Evolutionary conservation across 2,329 filamentous ascomycete species (phyloP).

Genomic region (Alternaria solani): DNA sequence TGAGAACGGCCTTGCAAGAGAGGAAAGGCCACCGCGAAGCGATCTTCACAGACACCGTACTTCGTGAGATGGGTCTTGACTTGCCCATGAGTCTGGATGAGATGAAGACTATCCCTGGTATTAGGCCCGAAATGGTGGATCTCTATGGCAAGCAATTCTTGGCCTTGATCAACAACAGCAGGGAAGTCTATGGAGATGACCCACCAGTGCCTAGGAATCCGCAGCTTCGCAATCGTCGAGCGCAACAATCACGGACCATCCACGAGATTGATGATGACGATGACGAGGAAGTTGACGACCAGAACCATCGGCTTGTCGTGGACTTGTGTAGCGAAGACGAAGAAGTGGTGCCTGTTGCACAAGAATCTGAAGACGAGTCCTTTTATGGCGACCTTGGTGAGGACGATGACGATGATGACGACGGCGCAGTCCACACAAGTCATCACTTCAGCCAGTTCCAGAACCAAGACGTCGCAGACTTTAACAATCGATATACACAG

Average conservation of each 20-base stretch:
- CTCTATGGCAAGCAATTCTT: conserved; percentile 69
- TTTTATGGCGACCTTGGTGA: conserved; percentile 33
- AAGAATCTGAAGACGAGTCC: conserved; percentile 30
- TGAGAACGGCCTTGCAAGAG: conserved; percentile 70
- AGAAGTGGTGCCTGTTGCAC: conserved; percentile 21
- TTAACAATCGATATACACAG: conserved; percentile 39
- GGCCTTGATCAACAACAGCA: conserved; percentile 59
- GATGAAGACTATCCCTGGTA: conserved; percentile 70
- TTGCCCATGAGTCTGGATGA: conserved; percentile 69
- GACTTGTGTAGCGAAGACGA: conserved; percentile 52
- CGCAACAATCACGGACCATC: conserved; percentile 26
- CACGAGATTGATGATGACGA: conserved; percentile 48
- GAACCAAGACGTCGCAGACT: conserved; percentile 41
- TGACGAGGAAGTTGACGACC: conserved; percentile 55
- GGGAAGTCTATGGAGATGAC: conserved; percentile 31
- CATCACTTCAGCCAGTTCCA: conserved; percentile 39
- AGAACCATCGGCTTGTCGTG: conserved; percentile 60
- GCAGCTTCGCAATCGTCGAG: conserved; percentile 22
- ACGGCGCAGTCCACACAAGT: conserved; percentile 29
- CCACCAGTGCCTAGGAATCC: conserved; percentile 25
- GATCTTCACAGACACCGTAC: conserved; percentile 72
- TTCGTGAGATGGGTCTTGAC: conserved; percentile 75
- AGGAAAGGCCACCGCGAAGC: conserved; percentile 64
- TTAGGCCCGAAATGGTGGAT: conserved; percentile 69
- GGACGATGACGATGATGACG: conserved; percentile 37